Evolutionary conservation across 495 filamentous ascomycete species (phyloP).

Genomic region (Stereocaulon alpinum): DNA sequence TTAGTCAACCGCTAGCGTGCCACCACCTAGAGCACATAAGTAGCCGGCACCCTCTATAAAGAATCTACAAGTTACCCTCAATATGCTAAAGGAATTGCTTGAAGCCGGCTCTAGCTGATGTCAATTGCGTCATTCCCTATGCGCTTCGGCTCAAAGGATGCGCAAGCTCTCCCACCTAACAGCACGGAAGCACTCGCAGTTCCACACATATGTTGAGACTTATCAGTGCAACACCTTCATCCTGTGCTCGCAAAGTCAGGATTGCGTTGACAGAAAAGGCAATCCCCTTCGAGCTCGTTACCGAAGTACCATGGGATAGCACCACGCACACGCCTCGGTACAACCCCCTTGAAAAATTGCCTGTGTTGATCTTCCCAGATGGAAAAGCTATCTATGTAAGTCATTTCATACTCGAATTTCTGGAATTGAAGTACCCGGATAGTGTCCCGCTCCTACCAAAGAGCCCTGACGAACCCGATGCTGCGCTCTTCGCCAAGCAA

Average conservation of each 20-base stretch:
- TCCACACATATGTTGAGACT: not conserved
- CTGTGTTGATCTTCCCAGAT: not conserved
- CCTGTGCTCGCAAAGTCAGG: conserved; percentile 1
- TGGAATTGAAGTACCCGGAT: conserved; percentile 2
- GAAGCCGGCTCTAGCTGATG: no score
- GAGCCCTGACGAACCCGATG: not conserved
- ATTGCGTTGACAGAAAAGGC: conserved; percentile 1
- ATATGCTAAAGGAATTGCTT: no score
- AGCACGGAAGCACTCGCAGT: no score
- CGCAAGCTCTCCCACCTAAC: no score
- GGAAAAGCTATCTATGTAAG: conserved; percentile 9
- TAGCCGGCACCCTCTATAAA: no score
- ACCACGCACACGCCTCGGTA: conserved; percentile 9
- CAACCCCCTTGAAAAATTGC: conserved; percentile 9
- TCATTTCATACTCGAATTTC: conserved; percentile 6
- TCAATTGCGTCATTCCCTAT: no score
- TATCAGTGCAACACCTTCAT: conserved; percentile 6
- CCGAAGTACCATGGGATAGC: conserved; percentile 9
- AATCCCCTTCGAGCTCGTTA: not conserved
- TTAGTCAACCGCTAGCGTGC: no score
- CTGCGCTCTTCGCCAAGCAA: conserved; percentile 9
- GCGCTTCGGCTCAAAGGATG: no score
- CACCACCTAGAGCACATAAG: no score
- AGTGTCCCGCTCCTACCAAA: not conserved
- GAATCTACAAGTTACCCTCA: no score